Conservation (phyloP, 129 eudicot species). For the Ambrosia artemisiifolia region DNA sequence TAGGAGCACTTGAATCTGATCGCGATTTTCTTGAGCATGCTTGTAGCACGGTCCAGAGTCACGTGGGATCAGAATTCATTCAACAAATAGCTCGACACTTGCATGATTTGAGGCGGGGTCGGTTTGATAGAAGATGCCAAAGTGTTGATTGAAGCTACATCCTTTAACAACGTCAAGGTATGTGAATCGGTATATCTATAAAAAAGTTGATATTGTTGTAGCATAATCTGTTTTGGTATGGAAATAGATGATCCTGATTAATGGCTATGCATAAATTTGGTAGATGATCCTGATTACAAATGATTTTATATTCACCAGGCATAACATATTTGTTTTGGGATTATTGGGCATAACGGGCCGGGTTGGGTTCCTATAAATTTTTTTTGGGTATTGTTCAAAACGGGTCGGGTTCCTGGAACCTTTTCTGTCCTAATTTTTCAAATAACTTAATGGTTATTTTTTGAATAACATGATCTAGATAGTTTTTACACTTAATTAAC, state of each 20-base stretch:
- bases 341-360: neutral
- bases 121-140: conserved; percentile 43
- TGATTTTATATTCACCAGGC: too few relatives aligned
- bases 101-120: conserved; percentile 51
- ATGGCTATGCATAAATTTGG: too few relatives aligned
- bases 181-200: neutral
- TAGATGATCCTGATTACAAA: too few relatives aligned
- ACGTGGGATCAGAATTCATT: conserved; percentile 49
- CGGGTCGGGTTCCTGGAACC: neutral
- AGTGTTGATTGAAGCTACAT: conserved; percentile 18
- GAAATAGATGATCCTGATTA: conserved; percentile 1
- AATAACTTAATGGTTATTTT: neutral
- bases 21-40: conserved; percentile 53
- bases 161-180: conserved; percentile 26
- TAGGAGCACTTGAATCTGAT: conserved; percentile 63
- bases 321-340: neutral
- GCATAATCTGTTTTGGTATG: conserved; percentile 10
- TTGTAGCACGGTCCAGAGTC: conserved; percentile 44
- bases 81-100: conserved; percentile 55
- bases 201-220: neutral
- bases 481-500: neutral
- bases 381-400: too few relatives aligned
- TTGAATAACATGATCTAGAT: neutral
- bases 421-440: neutral
- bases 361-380: neutral